A percentile compares a stretch with the other conserved stretches of the same genome.
Evolutionary conservation across 208 protist genomes (phyloP).

Genomic region (Leishmania tarentolae): DNA sequence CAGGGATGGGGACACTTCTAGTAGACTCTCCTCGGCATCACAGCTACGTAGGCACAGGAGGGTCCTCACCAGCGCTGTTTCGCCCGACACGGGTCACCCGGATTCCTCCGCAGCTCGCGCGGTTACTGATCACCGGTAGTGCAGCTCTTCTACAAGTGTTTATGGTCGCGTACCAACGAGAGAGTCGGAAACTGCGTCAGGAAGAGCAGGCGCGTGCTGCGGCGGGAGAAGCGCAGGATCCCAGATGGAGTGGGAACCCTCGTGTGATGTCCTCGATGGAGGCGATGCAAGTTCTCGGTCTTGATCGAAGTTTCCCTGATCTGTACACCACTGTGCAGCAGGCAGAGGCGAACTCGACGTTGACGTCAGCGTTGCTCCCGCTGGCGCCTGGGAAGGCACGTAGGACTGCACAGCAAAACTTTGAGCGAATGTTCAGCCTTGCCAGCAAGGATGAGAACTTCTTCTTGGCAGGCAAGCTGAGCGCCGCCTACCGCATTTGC

Average conservation of each 20-base stretch:
- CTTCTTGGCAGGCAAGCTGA: slow-evolving; percentile 85
- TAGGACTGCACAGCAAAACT: slow-evolving; percentile 56
- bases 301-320: slow-evolving; percentile 41
- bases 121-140: slow-evolving; percentile 37
- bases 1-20: neutral
- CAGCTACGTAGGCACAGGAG: slow-evolving; percentile 11
- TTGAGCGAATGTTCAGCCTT: slow-evolving; percentile 65
- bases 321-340: slow-evolving; percentile 22
- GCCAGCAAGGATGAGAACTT: slow-evolving; percentile 55
- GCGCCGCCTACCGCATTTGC: slow-evolving; percentile 75
- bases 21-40: neutral
- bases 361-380: slow-evolving; percentile 19
- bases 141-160: slow-evolving; percentile 59
- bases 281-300: slow-evolving; percentile 72
- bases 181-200: slow-evolving; percentile 39
- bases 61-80: slow-evolving; percentile 32
- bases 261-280: slow-evolving; percentile 58
- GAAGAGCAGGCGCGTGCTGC: slow-evolving; percentile 19
- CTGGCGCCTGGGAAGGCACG: slow-evolving; percentile 36
- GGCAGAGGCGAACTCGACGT: neutral
- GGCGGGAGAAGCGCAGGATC: neutral
- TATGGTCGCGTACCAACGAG: slow-evolving; percentile 50
- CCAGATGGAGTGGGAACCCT: neutral
- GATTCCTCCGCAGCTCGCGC: slow-evolving; percentile 61
- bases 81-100: slow-evolving; percentile 37